Base-by-base conservation (phyloP, 495 filamentous ascomycete species). In the Pseudevernia furfuracea region DNA sequence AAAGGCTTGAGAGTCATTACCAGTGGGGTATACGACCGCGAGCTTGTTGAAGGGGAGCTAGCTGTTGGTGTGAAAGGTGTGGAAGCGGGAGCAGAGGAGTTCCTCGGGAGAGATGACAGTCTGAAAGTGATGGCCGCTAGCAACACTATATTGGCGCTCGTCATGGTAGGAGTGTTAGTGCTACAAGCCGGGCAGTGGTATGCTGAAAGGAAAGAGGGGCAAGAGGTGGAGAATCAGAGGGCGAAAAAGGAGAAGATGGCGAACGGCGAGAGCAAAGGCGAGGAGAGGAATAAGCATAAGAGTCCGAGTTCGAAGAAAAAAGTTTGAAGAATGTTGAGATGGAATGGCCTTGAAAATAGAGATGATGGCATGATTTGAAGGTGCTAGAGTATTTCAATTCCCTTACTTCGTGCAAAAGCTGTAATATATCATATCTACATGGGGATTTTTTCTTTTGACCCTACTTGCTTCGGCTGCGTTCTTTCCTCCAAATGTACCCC, bases 161-260 rank as follows among this genome's bases (percentile, higher is more conserved):
- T 98, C 34, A 74, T 97, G 59, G 85, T 96, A 0, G 94, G 94
- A 5, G 89, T 98, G 36, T 70, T 98, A 66, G 89, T 95, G 38
- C 78, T 98, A 71, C 95, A 98, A 84, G 92, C 91, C 11, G 94
- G 95, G 17, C 93, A 97, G 81, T 98, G 94, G 94, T 98, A 98
- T 79, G 94, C 95, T 34, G 91, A 96, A 82, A 78, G 86, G 66
- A 96, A 94, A 83, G 91, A 97, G 74, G 79, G 79, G 71, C 87
- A 92, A 76, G 93, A 97, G 77, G 80, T 79, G 66, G 86, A 84
- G 73, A 76, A 79, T 72, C 80, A 84, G 76, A 76, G 74, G 59
- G 76, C 84, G 77, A 76, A 74, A 59, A 76, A 76, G 66, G 80
- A 80, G 67, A 79, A 82, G 74, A 23, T 28, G n/a, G 75, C 72